phyloP scores from a whole-genome alignment of 768 basidiomycete genomes.

The Termitomyces sp. region DNA sequence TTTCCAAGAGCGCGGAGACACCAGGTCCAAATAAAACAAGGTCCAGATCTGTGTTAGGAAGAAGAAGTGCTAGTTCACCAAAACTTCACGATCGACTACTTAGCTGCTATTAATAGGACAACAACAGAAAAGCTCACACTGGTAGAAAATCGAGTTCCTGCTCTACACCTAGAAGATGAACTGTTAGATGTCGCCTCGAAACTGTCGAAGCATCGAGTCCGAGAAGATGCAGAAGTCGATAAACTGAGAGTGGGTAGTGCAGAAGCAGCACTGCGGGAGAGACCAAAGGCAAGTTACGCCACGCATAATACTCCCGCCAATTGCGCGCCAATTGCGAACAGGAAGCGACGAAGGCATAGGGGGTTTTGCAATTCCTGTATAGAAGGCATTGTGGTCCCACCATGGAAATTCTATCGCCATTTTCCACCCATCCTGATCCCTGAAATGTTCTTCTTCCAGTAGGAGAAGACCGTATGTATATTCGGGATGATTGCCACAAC shows the following conservation, averaged over 20 bases:
- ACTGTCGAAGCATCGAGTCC: slow-evolving; percentile 22
- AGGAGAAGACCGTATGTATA: slow-evolving; percentile 31
- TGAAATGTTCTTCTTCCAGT: slow-evolving; percentile 24
- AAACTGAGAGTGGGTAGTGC: slow-evolving; percentile 40
- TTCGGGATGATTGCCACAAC: slow-evolving; percentile 7
- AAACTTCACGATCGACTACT: slow-evolving; percentile 25
- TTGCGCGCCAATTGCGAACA: slow-evolving; percentile 35
- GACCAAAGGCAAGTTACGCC: slow-evolving; percentile 38
- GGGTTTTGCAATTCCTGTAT: slow-evolving; percentile 16
- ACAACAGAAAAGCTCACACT: slow-evolving; percentile 29
- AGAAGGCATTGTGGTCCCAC: slow-evolving; percentile 18
- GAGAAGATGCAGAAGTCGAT: slow-evolving; percentile 32
- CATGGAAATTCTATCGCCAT: slow-evolving; percentile 31
- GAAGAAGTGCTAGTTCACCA: slow-evolving; percentile 40
- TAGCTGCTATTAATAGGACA: no score
- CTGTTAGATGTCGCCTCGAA: slow-evolving; percentile 25
- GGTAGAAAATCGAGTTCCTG: slow-evolving; percentile 38
- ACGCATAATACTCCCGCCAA: slow-evolving; percentile 44
- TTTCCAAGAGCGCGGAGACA: slow-evolving; percentile 27
- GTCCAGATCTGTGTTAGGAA: slow-evolving; percentile 47
- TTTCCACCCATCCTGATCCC: slow-evolving; percentile 33
- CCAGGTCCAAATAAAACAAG: slow-evolving; percentile 37
- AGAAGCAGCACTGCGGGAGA: slow-evolving; percentile 44
- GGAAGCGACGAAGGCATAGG: slow-evolving; percentile 22
- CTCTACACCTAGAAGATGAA: slow-evolving; percentile 38